phyloP scores from a whole-genome alignment of 176 grass and related monocot genomes.

The Luzula sylvatica region DNA sequence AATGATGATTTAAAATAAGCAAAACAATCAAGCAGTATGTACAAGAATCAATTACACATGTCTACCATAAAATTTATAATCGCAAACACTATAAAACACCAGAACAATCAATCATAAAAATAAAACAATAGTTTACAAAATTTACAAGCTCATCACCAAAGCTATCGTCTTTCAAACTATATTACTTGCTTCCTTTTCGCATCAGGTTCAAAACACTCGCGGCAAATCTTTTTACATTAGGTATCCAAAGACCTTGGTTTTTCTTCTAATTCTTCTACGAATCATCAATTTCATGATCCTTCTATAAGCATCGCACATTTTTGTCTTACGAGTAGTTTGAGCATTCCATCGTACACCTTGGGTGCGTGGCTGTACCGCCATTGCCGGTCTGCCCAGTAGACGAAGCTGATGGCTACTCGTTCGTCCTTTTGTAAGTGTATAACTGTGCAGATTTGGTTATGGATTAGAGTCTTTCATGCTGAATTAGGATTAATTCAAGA shows the following conservation, averaged over 20 bases:
- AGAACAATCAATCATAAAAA: no score
- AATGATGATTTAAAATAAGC: no score
- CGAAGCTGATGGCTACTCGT: slow-evolving; percentile 59
- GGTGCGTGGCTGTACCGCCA: slow-evolving; percentile 83
- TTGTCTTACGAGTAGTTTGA: slow-evolving; percentile 61
- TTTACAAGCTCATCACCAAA: no score
- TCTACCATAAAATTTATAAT: no score
- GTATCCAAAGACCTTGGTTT: slow-evolving; percentile 36
- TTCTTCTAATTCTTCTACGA: slow-evolving; percentile 30
- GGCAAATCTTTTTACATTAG: slow-evolving; percentile 70
- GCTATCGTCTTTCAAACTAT: no score
- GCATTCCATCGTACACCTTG: slow-evolving; percentile 70
- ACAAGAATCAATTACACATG: no score
- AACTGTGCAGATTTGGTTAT: slow-evolving; percentile 54
- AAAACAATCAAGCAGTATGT: no score
- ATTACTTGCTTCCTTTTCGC: no score
- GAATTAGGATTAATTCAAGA: no score
- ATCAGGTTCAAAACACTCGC: slow-evolving; percentile 87
- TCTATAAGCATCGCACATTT: slow-evolving; percentile 56
- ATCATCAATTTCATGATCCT: slow-evolving; percentile 80
- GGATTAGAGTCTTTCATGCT: no score
- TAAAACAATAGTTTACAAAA: no score
- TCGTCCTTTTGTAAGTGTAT: slow-evolving; percentile 42
- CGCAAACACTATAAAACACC: no score
- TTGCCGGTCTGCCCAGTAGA: slow-evolving; percentile 69